Conservation (phyloP, 2,329 filamentous ascomycete genomes). For the Parastagonospora nodorum region DNA sequence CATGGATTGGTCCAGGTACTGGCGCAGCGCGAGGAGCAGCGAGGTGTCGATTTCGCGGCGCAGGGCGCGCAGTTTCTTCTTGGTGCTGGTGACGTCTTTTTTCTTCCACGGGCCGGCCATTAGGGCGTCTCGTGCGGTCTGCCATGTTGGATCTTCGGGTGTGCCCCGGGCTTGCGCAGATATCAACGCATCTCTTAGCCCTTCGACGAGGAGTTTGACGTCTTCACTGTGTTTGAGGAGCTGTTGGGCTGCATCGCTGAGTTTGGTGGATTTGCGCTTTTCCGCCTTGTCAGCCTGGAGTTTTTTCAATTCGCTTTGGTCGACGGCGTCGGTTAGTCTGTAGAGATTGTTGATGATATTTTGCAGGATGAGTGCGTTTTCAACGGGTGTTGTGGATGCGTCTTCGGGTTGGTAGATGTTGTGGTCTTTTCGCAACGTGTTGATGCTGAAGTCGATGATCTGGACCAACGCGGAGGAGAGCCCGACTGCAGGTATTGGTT, state of each 20-base stretch:
- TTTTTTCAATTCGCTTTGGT: constrained; percentile 23
- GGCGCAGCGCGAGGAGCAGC: constrained; percentile 32
- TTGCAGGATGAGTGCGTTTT: constrained; percentile 28
- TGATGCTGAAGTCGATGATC: constrained; percentile 29
- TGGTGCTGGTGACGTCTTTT: constrained; percentile 29
- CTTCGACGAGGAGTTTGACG: constrained; percentile 20
- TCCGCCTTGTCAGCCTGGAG: constrained; percentile 22
- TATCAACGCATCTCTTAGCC: constrained; percentile 13
- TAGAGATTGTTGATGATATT: constrained; percentile 28
- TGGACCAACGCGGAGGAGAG: constrained; percentile 22
- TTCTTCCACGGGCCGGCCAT: constrained; percentile 43
- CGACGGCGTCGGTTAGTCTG: constrained; percentile 25
- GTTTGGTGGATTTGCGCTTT: constrained; percentile 21
- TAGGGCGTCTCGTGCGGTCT: constrained; percentile 29
- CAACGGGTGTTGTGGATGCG: constrained; percentile 11
- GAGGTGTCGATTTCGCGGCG: constrained; percentile 31
- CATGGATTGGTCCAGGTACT: constrained; percentile 36
- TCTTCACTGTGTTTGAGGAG: constrained; percentile 33
- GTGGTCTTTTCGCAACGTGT: constrained; percentile 29
- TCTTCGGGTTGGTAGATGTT: constrained; percentile 25
- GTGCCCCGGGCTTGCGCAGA: constrained; percentile 21
- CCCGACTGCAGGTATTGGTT: constrained; percentile 5
- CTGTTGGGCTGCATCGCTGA: constrained; percentile 32
- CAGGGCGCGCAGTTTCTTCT: constrained; percentile 30
- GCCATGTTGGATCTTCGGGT: constrained; percentile 21